These are phyloP conservation scores for Nyctanthes arbortristis DNA, from an alignment of 257 asterid species.

Conservation along the genomic window DNA sequence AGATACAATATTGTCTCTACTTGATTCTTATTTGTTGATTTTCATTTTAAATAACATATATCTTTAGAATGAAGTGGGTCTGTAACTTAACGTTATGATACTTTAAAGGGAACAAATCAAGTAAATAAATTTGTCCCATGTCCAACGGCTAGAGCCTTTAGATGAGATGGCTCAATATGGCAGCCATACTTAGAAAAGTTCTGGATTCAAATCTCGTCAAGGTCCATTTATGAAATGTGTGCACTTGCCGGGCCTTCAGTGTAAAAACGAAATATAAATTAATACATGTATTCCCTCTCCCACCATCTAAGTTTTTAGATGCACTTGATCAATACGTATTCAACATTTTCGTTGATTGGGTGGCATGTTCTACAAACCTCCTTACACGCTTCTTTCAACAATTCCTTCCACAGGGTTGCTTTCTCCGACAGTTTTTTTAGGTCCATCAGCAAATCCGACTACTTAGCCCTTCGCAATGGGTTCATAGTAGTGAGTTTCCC, in stretches of 20 bases:
- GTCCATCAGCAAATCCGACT: constrained; percentile 88
- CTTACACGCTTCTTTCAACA: constrained; percentile 15
- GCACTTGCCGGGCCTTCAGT: no score
- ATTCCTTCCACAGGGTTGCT: constrained; percentile 71
- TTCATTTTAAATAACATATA: not conserved
- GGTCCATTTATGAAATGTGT: no score
- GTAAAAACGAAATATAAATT: no score
- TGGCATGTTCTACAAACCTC: constrained; percentile 1
- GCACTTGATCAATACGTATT: not conserved
- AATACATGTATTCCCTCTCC: no score
- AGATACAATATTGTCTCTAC: constrained; percentile 31
- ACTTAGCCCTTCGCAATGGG: constrained; percentile 90
- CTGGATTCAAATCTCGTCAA: no score
- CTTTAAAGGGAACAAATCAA: no score
- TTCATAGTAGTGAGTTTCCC: constrained; percentile 72
- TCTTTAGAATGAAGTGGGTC: not conserved
- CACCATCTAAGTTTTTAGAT: no score
- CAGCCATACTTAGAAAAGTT: no score
- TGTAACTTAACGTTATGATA: no score
- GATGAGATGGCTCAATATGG: no score
- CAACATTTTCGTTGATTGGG: not conserved
- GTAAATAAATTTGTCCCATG: no score
- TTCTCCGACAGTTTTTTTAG: constrained; percentile 80
- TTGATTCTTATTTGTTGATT: not conserved
- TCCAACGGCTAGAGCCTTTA: no score